Percentiles rank a stretch among this genome's conserved stretches.
Evolutionary conservation across 2,329 filamentous ascomycete species (phyloP).

Genomic region (Gremmenia infestans): DNA sequence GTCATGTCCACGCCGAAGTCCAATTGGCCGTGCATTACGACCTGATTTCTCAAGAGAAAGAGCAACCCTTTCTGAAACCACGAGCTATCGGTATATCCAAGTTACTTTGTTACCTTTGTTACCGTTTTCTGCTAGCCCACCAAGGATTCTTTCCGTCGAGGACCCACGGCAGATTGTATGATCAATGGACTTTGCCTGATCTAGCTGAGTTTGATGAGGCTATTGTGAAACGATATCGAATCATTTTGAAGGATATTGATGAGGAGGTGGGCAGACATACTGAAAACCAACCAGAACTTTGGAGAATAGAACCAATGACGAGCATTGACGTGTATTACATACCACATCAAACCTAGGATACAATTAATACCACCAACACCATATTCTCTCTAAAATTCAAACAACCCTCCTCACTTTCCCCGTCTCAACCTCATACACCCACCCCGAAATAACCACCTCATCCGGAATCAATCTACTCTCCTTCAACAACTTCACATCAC

Average conservation of each 20-base stretch:
- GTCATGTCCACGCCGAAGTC: conserved; percentile 13
- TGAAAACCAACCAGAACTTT: conserved; percentile 6
- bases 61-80: not conserved
- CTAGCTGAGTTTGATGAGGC: conserved; percentile 2
- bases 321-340: conserved; percentile 1
- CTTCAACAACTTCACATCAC: conserved; percentile 62
- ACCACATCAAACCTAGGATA: no score
- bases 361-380: no score
- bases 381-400: not conserved
- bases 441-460: conserved; percentile 60
- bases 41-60: not conserved
- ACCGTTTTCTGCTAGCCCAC: conserved; percentile 7
- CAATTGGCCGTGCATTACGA: conserved; percentile 12
- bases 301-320: conserved; percentile 12
- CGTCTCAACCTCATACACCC: conserved; percentile 74
- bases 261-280: not conserved
- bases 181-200: conserved; percentile 14
- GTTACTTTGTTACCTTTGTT: conserved; percentile 14
- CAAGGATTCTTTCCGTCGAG: conserved; percentile 7
- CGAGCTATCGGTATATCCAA: conserved; percentile 11
- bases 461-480: conserved; percentile 54
- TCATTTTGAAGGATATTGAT: conserved; percentile 3
- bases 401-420: conserved; percentile 51
- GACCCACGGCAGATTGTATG: conserved; percentile 11
- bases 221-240: conserved; percentile 2